Percentiles rank a stretch among this genome's conserved stretches.
Conservation (phyloP, 2,329 filamentous ascomycete species). For the Fusarium anguioides region DNA sequence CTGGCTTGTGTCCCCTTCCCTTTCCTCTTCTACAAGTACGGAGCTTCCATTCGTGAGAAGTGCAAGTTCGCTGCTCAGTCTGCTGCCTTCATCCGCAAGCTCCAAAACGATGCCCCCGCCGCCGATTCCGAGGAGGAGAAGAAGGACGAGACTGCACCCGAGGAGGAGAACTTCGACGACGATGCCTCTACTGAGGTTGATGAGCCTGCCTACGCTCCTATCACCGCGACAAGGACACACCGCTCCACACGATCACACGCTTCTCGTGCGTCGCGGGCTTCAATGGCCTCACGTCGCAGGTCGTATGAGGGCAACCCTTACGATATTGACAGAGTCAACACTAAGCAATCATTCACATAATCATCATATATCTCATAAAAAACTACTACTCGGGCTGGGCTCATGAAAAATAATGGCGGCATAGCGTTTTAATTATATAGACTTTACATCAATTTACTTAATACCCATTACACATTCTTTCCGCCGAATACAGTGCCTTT, state of each 20-base stretch:
- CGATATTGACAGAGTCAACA: slow-evolving; percentile 36
- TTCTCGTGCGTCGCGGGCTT: slow-evolving; percentile 22
- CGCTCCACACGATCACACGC: slow-evolving; percentile 25
- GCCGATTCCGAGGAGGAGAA: slow-evolving; percentile 13
- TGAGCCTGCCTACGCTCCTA: slow-evolving; percentile 32
- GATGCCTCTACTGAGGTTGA: slow-evolving; percentile 34
- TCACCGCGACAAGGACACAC: slow-evolving; percentile 11
- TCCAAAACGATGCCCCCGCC: slow-evolving; percentile 20
- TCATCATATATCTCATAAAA: slow-evolving; percentile 2
- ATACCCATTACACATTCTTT: slow-evolving; percentile 1
- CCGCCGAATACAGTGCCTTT: background rate
- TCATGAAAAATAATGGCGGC: slow-evolving; percentile 6
- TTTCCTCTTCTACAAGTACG: slow-evolving; percentile 40
- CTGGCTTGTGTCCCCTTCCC: slow-evolving; percentile 38
- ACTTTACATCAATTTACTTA: slow-evolving; percentile 15
- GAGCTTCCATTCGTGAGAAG: slow-evolving; percentile 33
- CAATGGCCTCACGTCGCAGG: slow-evolving; percentile 21
- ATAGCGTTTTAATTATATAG: slow-evolving; percentile 26
- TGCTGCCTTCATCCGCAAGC: slow-evolving; percentile 37
- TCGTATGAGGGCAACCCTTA: slow-evolving; percentile 37
- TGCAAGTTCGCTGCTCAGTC: slow-evolving; percentile 39
- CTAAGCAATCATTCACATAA: slow-evolving; percentile 34
- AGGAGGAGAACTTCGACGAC: slow-evolving; percentile 23
- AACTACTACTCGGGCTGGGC: slow-evolving; percentile 5
- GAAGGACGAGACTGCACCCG: slow-evolving; percentile 14